A percentile compares a stretch with the other conserved stretches of the same genome.
Conservation (phyloP, 2,329 filamentous ascomycete genomes). For the Penicillium sp. region DNA sequence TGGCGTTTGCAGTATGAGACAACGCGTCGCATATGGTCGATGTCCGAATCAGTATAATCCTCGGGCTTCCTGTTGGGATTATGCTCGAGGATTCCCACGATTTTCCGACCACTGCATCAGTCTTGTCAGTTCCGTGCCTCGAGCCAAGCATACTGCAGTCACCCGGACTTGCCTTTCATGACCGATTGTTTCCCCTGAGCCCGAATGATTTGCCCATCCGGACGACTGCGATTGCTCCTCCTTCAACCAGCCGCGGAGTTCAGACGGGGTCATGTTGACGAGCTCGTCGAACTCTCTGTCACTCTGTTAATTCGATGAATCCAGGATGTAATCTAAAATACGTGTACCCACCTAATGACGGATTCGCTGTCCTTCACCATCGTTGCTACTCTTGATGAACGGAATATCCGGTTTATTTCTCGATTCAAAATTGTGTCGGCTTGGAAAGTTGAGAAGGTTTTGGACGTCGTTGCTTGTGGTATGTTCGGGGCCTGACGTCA, state of each 20-base stretch:
- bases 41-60: conserved; percentile 57
- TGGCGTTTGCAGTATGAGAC: conserved; percentile 66
- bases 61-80: conserved; percentile 59
- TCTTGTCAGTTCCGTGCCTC: not conserved
- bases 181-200: conserved; percentile 61
- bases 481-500: not conserved
- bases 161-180: conserved; percentile 51
- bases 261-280: conserved; percentile 63
- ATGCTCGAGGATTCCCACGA: conserved; percentile 61
- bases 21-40: conserved; percentile 62
- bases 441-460: too few species aligned
- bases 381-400: conserved; percentile 1
- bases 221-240: conserved; percentile 57
- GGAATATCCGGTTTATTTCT: too few species aligned
- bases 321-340: too few species aligned
- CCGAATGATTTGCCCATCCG: conserved; percentile 56
- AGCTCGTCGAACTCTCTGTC: conserved; percentile 63
- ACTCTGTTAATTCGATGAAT: conserved; percentile 17
- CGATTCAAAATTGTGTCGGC: too few species aligned
- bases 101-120: conserved; percentile 56
- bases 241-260: conserved; percentile 62
- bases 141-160: not conserved
- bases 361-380: conserved; percentile 55
- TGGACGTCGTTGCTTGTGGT: not conserved
- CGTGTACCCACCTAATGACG: conserved; percentile 46